Evolutionary conservation across 106 monocot genomes (phyloP), one percentile per base, ranked within the genome.

Genomic region (Dendrobium huoshanense): DNA sequence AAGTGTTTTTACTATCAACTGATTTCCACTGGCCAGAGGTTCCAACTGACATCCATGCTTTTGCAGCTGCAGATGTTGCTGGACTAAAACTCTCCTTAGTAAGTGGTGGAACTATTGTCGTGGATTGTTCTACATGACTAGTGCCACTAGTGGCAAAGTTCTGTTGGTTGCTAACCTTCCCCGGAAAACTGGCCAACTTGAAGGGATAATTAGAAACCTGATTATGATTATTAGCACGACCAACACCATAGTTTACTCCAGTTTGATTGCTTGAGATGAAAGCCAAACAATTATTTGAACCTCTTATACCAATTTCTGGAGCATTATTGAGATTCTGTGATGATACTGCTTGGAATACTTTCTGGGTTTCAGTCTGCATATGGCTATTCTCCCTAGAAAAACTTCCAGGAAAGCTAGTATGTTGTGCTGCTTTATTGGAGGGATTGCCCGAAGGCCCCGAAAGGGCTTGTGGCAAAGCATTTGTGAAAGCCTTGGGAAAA

Each of bases 41-140:
- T 58, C 87, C 88, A 58, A 85, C 73, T 2, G 93, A 89, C 79
- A 93, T 92, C 90, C 96, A 91, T 59, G 91, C 55, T 24, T 77
- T 81, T 81, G 85, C 82, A 55, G 87, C 82, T 65, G 79, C 83
- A 65, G 87, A 72, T 59, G 79, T 75, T 33, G 90, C 80, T 77
- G 79, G 79, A 85, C 76, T 82, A 7, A 76, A 73, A 77, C 79
- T 78, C 67, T 87, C 87, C 78, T 82, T 86, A 48, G 75, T 74
- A 4, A 76, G 41, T 74, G 77, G 77, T 77, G 67, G 79, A 78
- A 79, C 67, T 22, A 83, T 33, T 77, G 89, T 67, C 3, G 67
- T 77, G 25, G 84, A 77, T 16, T 79, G 82, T 55, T 83, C 74
- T 49, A 78, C n/a, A 79, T 73, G 27, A 79, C 78, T 17, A 8